Conservation (phyloP, 805 yeast species). For the Vanderwaltozyma yarrowii region DNA sequence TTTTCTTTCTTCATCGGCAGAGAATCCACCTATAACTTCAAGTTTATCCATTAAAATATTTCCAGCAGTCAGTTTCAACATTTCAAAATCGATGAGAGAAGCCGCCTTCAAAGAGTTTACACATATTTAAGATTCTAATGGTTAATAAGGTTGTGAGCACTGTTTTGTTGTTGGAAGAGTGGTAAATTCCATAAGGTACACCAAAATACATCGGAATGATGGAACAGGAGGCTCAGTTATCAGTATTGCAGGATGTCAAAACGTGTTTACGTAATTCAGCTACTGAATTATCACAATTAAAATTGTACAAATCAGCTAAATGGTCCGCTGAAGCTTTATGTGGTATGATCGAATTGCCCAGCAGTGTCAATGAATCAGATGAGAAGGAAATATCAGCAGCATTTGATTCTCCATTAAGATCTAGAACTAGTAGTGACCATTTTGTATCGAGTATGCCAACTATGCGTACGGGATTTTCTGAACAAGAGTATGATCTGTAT, state of each 20-base stretch:
- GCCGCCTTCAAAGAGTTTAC: not conserved
- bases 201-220: too few species aligned
- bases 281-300: constrained; percentile 40
- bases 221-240: not conserved
- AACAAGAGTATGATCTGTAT: constrained; percentile 36
- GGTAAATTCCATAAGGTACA: too few species aligned
- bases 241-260: constrained; percentile 10
- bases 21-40: too few species aligned
- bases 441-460: not conserved
- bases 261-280: constrained; percentile 33
- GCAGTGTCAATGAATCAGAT: not conserved
- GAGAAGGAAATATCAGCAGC: not conserved
- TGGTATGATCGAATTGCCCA: constrained; percentile 35
- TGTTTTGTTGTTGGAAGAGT: too few species aligned
- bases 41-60: too few species aligned
- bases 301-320: constrained; percentile 61
- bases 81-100: not conserved
- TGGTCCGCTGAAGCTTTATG: constrained; percentile 78
- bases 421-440: constrained; percentile 4
- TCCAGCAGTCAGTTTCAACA: too few species aligned
- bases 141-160: too few species aligned
- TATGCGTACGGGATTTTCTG: constrained; percentile 10
- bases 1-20: not conserved
- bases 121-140: too few species aligned
- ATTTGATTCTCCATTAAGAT: constrained; percentile 16